Percentiles rank a stretch among this genome's conserved stretches.
These are phyloP conservation scores for Geotrichum restrictum DNA, from an alignment of 1,139 yeast genomes.

Conservation along the genomic window DNA sequence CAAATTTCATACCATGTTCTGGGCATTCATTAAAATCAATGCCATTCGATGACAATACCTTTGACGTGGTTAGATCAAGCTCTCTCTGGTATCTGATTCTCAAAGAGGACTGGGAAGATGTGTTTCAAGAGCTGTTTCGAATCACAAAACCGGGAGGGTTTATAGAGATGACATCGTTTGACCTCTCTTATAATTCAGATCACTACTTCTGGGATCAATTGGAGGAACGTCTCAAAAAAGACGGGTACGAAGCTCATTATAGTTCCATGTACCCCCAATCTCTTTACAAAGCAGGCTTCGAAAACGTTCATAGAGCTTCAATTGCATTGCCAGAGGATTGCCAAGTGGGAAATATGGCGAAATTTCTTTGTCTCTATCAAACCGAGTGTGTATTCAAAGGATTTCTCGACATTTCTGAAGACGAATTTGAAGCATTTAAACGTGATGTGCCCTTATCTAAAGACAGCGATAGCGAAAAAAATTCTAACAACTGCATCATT, in stretches of 20 bases:
- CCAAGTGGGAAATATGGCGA: conserved; percentile 35
- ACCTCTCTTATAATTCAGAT: conserved; percentile 29
- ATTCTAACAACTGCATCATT: conserved; percentile 2
- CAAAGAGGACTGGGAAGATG: conserved; percentile 38
- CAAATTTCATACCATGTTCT: conserved; percentile 34
- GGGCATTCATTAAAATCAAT: conserved; percentile 35
- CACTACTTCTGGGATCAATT: conserved; percentile 31
- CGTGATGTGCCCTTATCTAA: too few species aligned
- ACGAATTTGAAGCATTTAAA: conserved; percentile 24
- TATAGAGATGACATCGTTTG: too few species aligned
- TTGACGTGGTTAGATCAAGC: conserved; percentile 37
- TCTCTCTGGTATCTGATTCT: conserved; percentile 34
- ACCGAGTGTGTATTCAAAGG: conserved; percentile 31
- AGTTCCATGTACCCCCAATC: conserved; percentile 28
- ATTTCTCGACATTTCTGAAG: conserved; percentile 30
- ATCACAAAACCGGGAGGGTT: too few species aligned
- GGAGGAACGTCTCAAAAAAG: conserved; percentile 29
- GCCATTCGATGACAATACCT: conserved; percentile 40
- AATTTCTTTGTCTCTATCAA: conserved; percentile 33
- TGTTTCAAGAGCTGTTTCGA: too few species aligned
- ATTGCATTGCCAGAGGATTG: conserved; percentile 36
- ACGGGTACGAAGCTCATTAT: conserved; percentile 37
- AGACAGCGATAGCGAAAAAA: too few species aligned
- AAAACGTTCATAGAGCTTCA: conserved; percentile 31
- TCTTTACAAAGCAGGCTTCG: conserved; percentile 36